Evolutionary conservation across 768 basidiomycete species (phyloP), one percentile per base, ranked within the genome.

Genomic region (Kondoa subrosea): DNA sequence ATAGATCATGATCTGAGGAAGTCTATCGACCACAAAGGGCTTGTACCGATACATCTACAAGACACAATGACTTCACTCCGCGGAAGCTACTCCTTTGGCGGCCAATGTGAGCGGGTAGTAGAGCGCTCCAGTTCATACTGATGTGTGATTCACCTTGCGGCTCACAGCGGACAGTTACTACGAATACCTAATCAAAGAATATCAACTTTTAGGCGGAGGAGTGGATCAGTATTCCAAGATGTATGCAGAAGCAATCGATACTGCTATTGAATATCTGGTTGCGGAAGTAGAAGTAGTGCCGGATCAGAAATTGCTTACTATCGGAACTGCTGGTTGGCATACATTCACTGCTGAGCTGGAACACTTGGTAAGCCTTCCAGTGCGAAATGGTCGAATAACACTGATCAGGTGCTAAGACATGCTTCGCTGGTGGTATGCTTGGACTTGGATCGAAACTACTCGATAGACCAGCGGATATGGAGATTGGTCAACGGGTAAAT

Each of bases 391-490:
- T 15, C 31, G 21, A 34, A 14, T 65, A 4, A 21, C 8, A 21
- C 21, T 31, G 56, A 2, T 57, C n/a, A 27, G 1, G 21, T 15
- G 4, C 21, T 40, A 17, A 69, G 68, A 76, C 77, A 0, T 78
- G 77, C 70, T 80, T 78, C 70, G 77, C 77, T 2, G 78, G 79
- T 8, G 80, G 74, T 0, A 80, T 80, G 79, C 72, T 80, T 14
- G 78, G 77, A n/a, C 74, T 80, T 30, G 80, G 80, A 12, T 71
- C 77, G 0, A 73, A 72, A 40, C 69, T 80, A 4, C 71, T 80
- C 27, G 64, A 74, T 34, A 72, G 79, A 1, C 67, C 71, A n/a
- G 64, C 72, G 17, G 80, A 80, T 68, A 69, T 79, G 56, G 70
- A 67, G 30, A 68, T 66, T 1, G 74, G 66, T 2, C 3, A 64